Evolutionary conservation across 352 stramenopile species (phyloP), one percentile per base, ranked within the genome.

Genomic region (Pythium oligandrum): DNA sequence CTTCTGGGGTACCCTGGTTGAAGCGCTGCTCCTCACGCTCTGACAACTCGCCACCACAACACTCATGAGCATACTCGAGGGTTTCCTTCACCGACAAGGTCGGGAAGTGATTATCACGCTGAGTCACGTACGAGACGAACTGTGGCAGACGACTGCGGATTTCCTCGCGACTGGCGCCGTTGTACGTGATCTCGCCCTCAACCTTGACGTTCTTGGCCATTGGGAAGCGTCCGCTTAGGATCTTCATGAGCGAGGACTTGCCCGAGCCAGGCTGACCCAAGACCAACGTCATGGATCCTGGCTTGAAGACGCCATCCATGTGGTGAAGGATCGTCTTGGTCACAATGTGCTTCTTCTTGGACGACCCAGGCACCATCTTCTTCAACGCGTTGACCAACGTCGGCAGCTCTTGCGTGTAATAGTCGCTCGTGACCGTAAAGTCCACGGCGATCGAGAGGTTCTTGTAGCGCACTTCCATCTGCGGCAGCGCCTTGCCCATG

Each of bases 41-140:
- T 0, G 17, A 26, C 17, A 26, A 0, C 17, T 26, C 17, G 0
- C 17, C 17, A 0, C 17, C 17, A 36, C 76, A 46, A 33, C 74
- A 93, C 36, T 84, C 76, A 55, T 89, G 93, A 8, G 90, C 80
- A 73, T 97, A 97, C 37, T 82, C 66, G 40, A 97, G 77, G 12
- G 91, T 98, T 61, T 98, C 90, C 34, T 80, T 26, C 0, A 98
- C 91, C 7, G 89, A 96, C 31, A 98, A 64, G 17, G 17, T 26
- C 17, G 17, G 17, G 17, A 26, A 26, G 17, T 26, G 17, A 26
- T 26, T 26, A 26, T 26, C 17, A 26, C 17, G 17, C 17, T 26
- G 17, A 33, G 53, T 59, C 40, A 72, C 59, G 53, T 74, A 74
- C 26, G 55, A 44, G 17, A 66, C 53, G 45, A 71, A 62, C 50